Conservation (phyloP, 192 early-diverging fungal species). For the Gigaspora rosea region DNA sequence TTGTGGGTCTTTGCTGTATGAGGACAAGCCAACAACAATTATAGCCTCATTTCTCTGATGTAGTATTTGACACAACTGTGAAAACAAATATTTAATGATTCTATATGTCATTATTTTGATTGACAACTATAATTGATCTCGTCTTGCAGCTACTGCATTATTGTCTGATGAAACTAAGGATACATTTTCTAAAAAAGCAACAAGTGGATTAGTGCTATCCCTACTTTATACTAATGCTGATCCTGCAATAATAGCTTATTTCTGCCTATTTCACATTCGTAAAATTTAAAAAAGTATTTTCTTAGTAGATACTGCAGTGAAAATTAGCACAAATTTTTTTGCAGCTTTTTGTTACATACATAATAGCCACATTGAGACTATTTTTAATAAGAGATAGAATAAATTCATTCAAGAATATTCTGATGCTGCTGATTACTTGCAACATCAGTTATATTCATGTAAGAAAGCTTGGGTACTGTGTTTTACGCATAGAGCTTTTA, state of each 20-base stretch:
- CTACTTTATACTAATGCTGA: background rate
- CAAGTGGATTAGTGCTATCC: too few species aligned
- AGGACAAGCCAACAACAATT: background rate
- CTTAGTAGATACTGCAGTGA: background rate
- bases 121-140: background rate
- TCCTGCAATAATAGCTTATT: background rate
- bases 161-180: too few species aligned
- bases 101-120: background rate
- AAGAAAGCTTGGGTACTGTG: too few species aligned
- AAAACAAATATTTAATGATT: constrained; percentile 19
- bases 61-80: background rate
- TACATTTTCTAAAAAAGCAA: too few species aligned
- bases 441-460: too few species aligned
- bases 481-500: background rate
- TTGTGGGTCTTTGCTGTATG: constrained; percentile 7
- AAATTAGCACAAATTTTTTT: background rate
- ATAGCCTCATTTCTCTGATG: background rate
- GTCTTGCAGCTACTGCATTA: background rate
- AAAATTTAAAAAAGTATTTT: background rate
- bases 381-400: too few species aligned
- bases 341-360: background rate
- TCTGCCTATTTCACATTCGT: background rate
- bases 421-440: too few species aligned
- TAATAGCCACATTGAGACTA: background rate
- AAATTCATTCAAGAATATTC: too few species aligned